A percentile compares a stretch with the other conserved stretches of the same genome.
phyloP scores from a whole-genome alignment of 768 basidiomycete species.

The Dendrothele bispora region DNA sequence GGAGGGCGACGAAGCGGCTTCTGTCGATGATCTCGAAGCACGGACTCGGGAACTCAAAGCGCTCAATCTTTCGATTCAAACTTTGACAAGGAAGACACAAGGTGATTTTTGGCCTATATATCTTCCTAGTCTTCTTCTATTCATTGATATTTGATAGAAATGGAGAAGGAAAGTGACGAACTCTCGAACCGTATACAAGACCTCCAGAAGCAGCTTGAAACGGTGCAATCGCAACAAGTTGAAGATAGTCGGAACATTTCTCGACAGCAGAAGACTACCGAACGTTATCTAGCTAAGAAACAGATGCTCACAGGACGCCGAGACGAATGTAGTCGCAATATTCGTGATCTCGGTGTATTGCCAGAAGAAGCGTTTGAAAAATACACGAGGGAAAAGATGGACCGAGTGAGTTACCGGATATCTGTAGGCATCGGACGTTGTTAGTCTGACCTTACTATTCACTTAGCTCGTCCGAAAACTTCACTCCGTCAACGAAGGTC shows the following conservation, averaged over 20 bases:
- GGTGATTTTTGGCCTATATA: slow-evolving; percentile 27
- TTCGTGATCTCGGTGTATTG: slow-evolving; percentile 92
- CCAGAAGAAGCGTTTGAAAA: slow-evolving; percentile 98
- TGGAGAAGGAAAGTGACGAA: slow-evolving; percentile 74
- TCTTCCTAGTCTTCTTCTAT: not conserved
- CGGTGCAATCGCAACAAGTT: slow-evolving; percentile 74
- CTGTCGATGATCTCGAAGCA: slow-evolving; percentile 66
- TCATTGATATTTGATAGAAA: slow-evolving; percentile 39
- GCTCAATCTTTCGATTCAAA: slow-evolving; percentile 65
- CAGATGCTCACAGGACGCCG: slow-evolving; percentile 82
- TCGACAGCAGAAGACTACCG: slow-evolving; percentile 93
- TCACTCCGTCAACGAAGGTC: slow-evolving; percentile 86
- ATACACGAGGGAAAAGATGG: slow-evolving; percentile 85
- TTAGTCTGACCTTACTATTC: slow-evolving; percentile 7
- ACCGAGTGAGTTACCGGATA: slow-evolving; percentile 56
- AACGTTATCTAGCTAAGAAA: slow-evolving; percentile 90
- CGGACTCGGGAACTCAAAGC: slow-evolving; percentile 67
- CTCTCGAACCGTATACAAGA: slow-evolving; percentile 65
- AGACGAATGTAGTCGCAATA: slow-evolving; percentile 94
- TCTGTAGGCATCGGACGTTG: not conserved
- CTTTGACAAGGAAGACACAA: slow-evolving; percentile 61
- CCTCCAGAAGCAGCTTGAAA: slow-evolving; percentile 64
- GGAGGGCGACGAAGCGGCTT: slow-evolving; percentile 51
- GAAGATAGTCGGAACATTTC: slow-evolving; percentile 87
- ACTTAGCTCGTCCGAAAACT: slow-evolving; percentile 89